Conservation (phyloP, 331 rosid species). For the Malus hybrid region DNA sequence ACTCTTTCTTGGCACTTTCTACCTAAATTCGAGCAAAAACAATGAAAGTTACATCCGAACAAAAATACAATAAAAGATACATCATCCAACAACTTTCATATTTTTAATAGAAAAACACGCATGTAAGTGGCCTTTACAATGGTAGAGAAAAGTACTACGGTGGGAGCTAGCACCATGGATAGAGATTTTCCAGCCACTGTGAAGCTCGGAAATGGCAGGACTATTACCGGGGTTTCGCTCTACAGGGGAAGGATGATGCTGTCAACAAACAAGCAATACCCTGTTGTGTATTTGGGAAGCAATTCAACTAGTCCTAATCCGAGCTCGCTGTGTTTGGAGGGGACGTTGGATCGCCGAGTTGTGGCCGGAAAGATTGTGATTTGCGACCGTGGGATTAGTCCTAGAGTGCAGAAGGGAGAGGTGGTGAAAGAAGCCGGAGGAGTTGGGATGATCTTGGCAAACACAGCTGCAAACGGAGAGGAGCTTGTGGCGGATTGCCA, state of each 20-base stretch:
- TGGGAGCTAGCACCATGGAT: constrained; percentile 98
- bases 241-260: constrained; percentile 47
- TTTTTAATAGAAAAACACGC: too few relatives aligned
- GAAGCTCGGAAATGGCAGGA: constrained; percentile 57
- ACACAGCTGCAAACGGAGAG: constrained; percentile 76
- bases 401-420: constrained; percentile 83
- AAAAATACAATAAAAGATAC: too few relatives aligned
- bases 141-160: too few relatives aligned
- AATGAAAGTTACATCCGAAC: too few relatives aligned
- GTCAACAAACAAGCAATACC: constrained; percentile 40
- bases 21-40: too few relatives aligned
- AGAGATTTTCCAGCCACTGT: constrained; percentile 84
- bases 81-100: too few relatives aligned
- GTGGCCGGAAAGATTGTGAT: constrained; percentile 80
- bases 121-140: too few relatives aligned
- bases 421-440: constrained; percentile 92
- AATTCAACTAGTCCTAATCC: constrained; percentile 66
- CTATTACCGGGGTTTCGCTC: constrained; percentile 53
- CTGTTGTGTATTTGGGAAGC: constrained; percentile 54
- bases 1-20: too few relatives aligned
- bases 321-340: constrained; percentile 76
- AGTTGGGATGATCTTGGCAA: constrained; percentile 74
- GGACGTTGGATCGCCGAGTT: constrained; percentile 42
- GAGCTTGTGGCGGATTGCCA: constrained; percentile 92
- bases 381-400: constrained; percentile 89